Percentiles rank a stretch among this genome's conserved stretches.
Conservation (phyloP, 1,284 basidiomycete species). For the Fomitopsis betulina region DNA sequence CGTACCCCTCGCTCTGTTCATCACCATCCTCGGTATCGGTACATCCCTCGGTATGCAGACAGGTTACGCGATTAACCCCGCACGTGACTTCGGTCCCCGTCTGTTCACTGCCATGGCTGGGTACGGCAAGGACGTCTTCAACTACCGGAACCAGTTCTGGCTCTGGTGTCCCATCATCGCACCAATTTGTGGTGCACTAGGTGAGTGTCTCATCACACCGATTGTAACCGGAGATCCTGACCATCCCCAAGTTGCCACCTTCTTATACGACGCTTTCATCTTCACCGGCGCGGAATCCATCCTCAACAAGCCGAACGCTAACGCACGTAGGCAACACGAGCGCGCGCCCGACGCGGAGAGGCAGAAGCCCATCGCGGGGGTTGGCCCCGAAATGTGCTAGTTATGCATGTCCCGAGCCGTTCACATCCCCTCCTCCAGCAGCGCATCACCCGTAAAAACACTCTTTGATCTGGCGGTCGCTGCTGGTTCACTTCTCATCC, state of each 20-base stretch:
- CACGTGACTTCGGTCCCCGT: slow-evolving; percentile 61
- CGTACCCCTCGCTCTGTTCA: slow-evolving; percentile 50
- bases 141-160: slow-evolving; percentile 63
- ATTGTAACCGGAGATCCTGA: neutral
- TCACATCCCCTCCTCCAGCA: neutral
- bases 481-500: neutral
- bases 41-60: slow-evolving; percentile 55
- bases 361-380: slow-evolving; percentile 14
- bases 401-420: neutral
- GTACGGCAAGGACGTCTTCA: slow-evolving; percentile 48
- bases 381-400: slow-evolving; percentile 7
- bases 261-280: slow-evolving; percentile 50
- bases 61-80: slow-evolving; percentile 59
- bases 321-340: slow-evolving; percentile 15
- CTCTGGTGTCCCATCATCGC: slow-evolving; percentile 67
- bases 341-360: slow-evolving; percentile 16
- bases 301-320: slow-evolving; percentile 46
- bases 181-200: slow-evolving; percentile 51
- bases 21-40: slow-evolving; percentile 51
- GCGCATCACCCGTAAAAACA: neutral
- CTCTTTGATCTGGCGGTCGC: neutral
- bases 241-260: slow-evolving; percentile 32
- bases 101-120: slow-evolving; percentile 57
- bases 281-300: slow-evolving; percentile 50
- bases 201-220: slow-evolving; percentile 11